Evolutionary conservation across 2,329 filamentous ascomycete genomes (phyloP).

Genomic region (Exserohilum turcica): DNA sequence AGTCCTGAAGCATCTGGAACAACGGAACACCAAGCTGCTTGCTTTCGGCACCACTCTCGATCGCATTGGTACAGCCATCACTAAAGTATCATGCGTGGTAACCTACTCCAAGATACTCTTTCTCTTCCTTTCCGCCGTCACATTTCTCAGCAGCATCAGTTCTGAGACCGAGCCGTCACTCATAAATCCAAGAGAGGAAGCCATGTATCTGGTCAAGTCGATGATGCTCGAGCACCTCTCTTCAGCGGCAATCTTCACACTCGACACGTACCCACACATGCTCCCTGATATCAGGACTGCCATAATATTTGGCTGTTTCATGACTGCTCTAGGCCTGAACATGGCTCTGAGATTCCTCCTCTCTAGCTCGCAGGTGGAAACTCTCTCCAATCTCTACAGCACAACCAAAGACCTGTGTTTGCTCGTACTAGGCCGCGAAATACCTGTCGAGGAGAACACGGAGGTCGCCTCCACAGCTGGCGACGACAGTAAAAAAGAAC

Average conservation of each 20-base stretch:
- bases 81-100: neutral
- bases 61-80: neutral
- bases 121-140: neutral
- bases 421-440: neutral
- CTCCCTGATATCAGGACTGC: neutral
- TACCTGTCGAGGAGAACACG: neutral
- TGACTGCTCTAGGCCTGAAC: neutral
- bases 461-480: neutral
- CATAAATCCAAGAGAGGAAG: neutral
- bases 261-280: neutral
- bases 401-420: constrained; percentile 5
- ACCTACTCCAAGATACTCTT: neutral
- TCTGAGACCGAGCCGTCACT: neutral
- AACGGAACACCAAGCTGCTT: neutral
- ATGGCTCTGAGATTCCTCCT: constrained; percentile 4
- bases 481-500: neutral
- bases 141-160: neutral
- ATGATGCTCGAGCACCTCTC: neutral
- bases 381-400: neutral
- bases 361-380: neutral
- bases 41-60: neutral
- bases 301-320: neutral
- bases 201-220: neutral
- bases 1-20: neutral
- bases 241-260: neutral